Evolutionary conservation across 2,329 filamentous ascomycete genomes (phyloP).

Genomic region (Diaporthe citri): DNA sequence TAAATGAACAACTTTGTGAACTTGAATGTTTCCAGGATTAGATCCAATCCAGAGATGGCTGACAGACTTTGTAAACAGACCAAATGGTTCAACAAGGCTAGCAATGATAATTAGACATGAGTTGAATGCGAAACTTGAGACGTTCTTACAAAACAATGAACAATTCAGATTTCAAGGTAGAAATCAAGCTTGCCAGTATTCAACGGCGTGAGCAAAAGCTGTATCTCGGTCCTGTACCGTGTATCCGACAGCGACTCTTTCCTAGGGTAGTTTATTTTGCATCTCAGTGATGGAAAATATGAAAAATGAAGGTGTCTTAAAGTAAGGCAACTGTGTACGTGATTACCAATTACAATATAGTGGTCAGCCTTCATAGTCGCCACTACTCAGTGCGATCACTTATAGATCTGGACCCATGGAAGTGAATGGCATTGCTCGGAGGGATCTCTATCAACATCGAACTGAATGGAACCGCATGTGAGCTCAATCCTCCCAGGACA

Average conservation of each 20-base stretch:
- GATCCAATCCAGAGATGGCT: neutral
- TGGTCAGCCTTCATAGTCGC: neutral
- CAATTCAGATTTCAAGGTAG: neutral
- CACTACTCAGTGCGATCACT: neutral
- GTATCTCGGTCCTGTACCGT: neutral
- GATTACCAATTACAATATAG: neutral
- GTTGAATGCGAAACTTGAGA: neutral
- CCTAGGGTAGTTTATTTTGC: neutral
- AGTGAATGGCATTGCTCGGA: too few relatives aligned
- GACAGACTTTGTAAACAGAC: too few relatives aligned
- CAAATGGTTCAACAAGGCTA: neutral
- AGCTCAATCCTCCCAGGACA: neutral
- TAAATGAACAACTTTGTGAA: neutral
- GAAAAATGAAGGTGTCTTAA: too few relatives aligned
- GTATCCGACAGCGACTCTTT: neutral
- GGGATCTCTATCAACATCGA: neutral
- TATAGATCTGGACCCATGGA: neutral
- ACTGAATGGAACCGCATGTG: neutral
- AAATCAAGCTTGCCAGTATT: neutral
- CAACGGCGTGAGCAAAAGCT: neutral
- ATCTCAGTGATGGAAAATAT: too few relatives aligned
- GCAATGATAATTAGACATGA: neutral
- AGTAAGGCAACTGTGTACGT: neutral
- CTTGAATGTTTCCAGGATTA: neutral
- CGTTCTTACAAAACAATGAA: neutral